Conservation (phyloP, 2,329 filamentous ascomycete genomes). For the Aspergillus ibericus region DNA sequence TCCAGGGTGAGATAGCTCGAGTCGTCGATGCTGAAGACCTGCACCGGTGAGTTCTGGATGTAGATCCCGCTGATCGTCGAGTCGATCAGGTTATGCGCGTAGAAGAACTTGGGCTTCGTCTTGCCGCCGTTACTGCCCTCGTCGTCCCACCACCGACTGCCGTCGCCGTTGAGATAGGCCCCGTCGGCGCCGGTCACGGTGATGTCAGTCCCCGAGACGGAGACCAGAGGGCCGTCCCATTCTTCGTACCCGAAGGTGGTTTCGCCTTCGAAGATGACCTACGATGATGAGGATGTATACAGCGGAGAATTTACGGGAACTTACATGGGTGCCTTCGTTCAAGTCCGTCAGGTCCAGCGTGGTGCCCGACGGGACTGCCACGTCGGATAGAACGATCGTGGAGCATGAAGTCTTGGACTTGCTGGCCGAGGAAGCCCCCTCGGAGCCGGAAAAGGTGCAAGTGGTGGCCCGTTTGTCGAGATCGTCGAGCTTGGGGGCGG, state of each 20-base stretch:
- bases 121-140: conserved; percentile 62
- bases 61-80: conserved; percentile 35
- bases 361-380: not conserved
- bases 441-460: not conserved
- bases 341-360: not conserved
- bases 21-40: conserved; percentile 36
- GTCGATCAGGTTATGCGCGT: conserved; percentile 38
- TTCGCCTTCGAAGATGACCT: conserved; percentile 64
- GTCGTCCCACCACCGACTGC: conserved; percentile 61
- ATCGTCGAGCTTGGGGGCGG: not conserved
- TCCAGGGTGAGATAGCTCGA: conserved; percentile 54
- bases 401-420: conserved; percentile 5
- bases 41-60: conserved; percentile 40
- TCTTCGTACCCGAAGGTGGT: conserved; percentile 66
- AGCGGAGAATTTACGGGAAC: too few relatives aligned
- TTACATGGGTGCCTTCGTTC: conserved; percentile 1
- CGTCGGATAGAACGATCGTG: not conserved
- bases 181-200: conserved; percentile 54
- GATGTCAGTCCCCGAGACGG: conserved; percentile 58
- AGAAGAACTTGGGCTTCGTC: conserved; percentile 67
- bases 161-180: conserved; percentile 56
- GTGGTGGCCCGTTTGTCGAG: not conserved
- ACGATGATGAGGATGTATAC: not conserved
- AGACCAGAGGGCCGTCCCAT: conserved; percentile 65
- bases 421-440: not conserved